A percentile compares a stretch with the other conserved stretches of the same genome.
phyloP scores from a whole-genome alignment of 495 filamentous ascomycete species.

The Entonaema liquescens region DNA sequence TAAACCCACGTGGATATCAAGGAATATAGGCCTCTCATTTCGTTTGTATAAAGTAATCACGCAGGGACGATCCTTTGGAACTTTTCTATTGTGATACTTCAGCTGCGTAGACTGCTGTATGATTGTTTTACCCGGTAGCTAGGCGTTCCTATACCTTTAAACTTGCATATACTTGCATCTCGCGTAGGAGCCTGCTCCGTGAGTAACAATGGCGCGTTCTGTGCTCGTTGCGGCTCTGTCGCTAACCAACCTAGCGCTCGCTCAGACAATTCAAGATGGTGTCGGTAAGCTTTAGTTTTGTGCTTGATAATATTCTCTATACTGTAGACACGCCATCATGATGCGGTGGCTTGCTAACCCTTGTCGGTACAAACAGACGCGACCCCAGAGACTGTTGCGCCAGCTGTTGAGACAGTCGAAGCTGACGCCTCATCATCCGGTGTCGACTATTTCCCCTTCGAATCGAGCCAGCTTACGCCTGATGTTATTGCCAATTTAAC shows the following conservation, averaged over 20 bases:
- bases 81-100: background rate
- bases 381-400: conserved; percentile 29
- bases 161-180: background rate
- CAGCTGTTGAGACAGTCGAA: conserved; percentile 31
- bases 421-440: conserved; percentile 22
- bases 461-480: conserved; percentile 52
- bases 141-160: background rate
- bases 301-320: background rate
- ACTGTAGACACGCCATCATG: background rate
- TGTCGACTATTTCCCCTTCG: conserved; percentile 45
- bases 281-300: conserved; percentile 24
- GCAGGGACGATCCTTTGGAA: background rate
- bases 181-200: background rate
- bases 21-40: background rate
- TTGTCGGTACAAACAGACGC: conserved; percentile 15
- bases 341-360: conserved; percentile 23
- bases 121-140: background rate
- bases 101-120: background rate
- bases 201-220: conserved; percentile 26
- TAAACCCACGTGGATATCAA: background rate
- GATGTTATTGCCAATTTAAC: conserved; percentile 47
- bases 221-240: conserved; percentile 36
- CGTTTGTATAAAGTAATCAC: background rate
- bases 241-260: conserved; percentile 33
- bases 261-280: conserved; percentile 32